A percentile compares a stretch with the other conserved stretches of the same genome.
Conservation (phyloP, 768 basidiomycete species). For the Pisolithus orientalis region DNA sequence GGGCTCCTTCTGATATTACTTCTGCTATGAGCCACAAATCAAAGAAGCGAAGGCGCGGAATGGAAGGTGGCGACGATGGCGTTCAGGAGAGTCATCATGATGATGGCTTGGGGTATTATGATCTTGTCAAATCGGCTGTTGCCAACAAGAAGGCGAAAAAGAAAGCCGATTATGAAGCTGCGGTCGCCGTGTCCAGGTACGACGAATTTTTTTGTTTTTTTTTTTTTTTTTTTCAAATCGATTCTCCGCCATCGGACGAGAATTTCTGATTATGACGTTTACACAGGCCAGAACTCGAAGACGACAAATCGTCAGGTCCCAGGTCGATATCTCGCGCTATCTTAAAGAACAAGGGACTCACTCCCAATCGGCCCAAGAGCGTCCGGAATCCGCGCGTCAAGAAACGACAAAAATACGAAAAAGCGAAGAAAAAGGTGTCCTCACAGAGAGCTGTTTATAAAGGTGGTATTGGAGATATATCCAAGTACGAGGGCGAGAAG, state of each 20-base stretch:
- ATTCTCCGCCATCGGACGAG: constrained; percentile 1
- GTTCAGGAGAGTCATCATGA: constrained; percentile 30
- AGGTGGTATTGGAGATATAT: constrained; percentile 68
- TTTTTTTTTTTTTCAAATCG: not conserved
- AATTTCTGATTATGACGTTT: constrained; percentile 1
- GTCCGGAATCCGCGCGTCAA: constrained; percentile 97
- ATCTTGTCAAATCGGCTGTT: constrained; percentile 72
- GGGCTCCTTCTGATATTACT: constrained; percentile 1
- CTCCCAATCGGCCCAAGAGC: constrained; percentile 80
- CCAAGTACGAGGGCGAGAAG: constrained; percentile 86
- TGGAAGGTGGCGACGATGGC: constrained; percentile 30
- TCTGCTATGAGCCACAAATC: not conserved
- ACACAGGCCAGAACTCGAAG: constrained; percentile 29
- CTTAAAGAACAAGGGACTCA: constrained; percentile 90
- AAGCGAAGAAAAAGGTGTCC: constrained; percentile 87
- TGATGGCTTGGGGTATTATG: constrained; percentile 78
- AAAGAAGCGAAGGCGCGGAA: constrained; percentile 32
- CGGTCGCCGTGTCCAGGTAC: constrained; percentile 50
- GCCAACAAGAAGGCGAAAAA: constrained; percentile 72
- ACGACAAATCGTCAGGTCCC: constrained; percentile 57
- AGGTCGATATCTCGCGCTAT: constrained; percentile 88
- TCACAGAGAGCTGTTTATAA: constrained; percentile 93
- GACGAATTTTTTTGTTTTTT: constrained; percentile 13
- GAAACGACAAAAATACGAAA: constrained; percentile 89
- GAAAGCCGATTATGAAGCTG: constrained; percentile 74